Evolutionary conservation across 1,139 yeast species (phyloP).

Genomic region (Zhuliangozyma parablackwelliae): DNA sequence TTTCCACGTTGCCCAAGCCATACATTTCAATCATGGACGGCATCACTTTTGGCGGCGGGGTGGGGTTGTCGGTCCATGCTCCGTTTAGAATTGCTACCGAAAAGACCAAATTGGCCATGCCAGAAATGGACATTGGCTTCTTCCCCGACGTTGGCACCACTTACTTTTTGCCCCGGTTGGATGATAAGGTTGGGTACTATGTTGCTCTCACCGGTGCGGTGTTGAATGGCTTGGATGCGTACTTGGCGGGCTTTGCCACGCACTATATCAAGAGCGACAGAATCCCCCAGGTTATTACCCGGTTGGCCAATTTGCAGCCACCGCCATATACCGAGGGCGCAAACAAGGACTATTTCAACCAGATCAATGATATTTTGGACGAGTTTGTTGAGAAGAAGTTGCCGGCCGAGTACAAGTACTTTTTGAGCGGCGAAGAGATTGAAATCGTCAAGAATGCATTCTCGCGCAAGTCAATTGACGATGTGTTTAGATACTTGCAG

Average conservation of each 20-base stretch:
- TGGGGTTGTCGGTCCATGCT: slow-evolving; percentile 87
- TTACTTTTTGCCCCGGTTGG: slow-evolving; percentile 79
- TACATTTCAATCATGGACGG: slow-evolving; percentile 84
- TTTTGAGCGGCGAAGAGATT: slow-evolving; percentile 53
- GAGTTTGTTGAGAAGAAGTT: slow-evolving; percentile 68
- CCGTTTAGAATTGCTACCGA: slow-evolving; percentile 93
- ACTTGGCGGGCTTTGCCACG: slow-evolving; percentile 82
- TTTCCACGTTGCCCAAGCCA: slow-evolving; percentile 83
- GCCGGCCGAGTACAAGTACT: slow-evolving; percentile 62
- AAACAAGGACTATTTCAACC: slow-evolving; percentile 38
- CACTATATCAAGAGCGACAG: slow-evolving; percentile 75
- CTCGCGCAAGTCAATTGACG: slow-evolving; percentile 53
- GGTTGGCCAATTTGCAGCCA: slow-evolving; percentile 58
- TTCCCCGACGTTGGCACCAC: slow-evolving; percentile 96
- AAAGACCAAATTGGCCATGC: slow-evolving; percentile 90
- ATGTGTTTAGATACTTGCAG: slow-evolving; percentile 54
- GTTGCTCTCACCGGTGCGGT: slow-evolving; percentile 83
- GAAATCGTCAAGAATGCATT: slow-evolving; percentile 67
- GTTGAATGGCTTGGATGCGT: slow-evolving; percentile 72
- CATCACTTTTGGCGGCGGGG: slow-evolving; percentile 98
- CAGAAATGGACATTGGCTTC: slow-evolving; percentile 95
- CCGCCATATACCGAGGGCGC: slow-evolving; percentile 27
- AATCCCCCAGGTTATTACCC: slow-evolving; percentile 55
- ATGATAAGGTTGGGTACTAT: slow-evolving; percentile 79
- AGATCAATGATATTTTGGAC: slow-evolving; percentile 69